A percentile compares a stretch with the other conserved stretches of the same genome.
Conservation (phyloP, 164 flowering plant genomes). For the Magnolia changhungtana region DNA sequence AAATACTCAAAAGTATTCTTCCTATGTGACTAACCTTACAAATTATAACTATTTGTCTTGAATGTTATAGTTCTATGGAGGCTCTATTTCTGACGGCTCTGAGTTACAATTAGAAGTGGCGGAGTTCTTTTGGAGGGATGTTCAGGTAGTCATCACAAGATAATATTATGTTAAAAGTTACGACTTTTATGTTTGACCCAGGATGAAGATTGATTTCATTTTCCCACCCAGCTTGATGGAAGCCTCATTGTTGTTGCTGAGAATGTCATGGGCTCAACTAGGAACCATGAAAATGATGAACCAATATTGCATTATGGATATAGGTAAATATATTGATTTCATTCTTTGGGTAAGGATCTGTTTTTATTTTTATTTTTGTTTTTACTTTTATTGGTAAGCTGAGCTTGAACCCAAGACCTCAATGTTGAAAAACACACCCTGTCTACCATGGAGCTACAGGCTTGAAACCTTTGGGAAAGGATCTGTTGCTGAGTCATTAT, state of each 20-base stretch:
- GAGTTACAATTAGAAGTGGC: conserved; percentile 91
- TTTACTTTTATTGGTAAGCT: no score
- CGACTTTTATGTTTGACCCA: not conserved
- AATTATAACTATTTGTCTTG: not conserved
- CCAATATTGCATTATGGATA: conserved; percentile 71
- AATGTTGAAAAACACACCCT: no score
- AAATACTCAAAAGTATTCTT: no score
- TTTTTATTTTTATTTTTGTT: not conserved
- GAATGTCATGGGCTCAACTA: conserved; percentile 65
- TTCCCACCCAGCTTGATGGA: conserved; percentile 72
- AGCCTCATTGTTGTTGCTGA: conserved; percentile 76
- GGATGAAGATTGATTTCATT: not conserved
- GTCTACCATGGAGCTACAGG: no score
- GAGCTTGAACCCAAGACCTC: no score
- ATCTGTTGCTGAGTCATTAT: no score
- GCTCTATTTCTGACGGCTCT: conserved; percentile 81
- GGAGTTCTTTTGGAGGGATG: conserved; percentile 86
- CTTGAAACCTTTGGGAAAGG: no score
- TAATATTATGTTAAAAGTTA: not conserved
- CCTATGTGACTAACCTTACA: not conserved
- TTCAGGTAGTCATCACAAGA: conserved; percentile 51
- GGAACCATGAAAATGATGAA: conserved; percentile 41
- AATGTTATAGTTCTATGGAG: conserved; percentile 62
- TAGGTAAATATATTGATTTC: conserved; percentile 38
- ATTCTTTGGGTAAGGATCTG: not conserved